Evolutionary conservation across 257 asterid genomes (phyloP).

Genomic region (Primulina eburnea): DNA sequence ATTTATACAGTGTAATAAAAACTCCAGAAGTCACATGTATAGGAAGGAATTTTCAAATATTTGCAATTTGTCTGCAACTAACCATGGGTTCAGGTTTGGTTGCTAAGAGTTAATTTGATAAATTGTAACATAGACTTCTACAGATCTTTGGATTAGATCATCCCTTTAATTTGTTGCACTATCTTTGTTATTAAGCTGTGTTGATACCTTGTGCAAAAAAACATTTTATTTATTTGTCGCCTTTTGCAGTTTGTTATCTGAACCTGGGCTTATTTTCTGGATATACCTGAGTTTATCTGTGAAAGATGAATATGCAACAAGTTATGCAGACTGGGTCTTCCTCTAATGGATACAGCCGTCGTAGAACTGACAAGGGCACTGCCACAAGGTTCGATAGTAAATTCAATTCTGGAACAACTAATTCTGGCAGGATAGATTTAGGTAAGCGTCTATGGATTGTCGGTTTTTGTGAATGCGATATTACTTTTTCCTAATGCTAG

Average conservation of each 20-base stretch:
- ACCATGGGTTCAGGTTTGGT: neutral
- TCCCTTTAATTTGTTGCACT: constrained; percentile 11
- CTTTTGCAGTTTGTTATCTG: constrained; percentile 36
- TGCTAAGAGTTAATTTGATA: neutral
- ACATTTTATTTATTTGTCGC: neutral
- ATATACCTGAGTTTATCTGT: constrained; percentile 33
- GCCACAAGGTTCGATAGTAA: constrained; percentile 55
- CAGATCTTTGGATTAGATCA: constrained; percentile 9
- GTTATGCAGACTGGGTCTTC: constrained; percentile 64
- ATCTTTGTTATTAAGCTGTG: neutral
- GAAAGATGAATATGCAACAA: constrained; percentile 68
- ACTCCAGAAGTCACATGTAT: neutral
- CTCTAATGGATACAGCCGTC: constrained; percentile 78
- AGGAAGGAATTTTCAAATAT: neutral
- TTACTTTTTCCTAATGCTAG: constrained; percentile 25
- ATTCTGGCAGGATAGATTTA: constrained; percentile 38
- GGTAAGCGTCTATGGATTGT: constrained; percentile 48
- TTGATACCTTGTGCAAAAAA: constrained; percentile 8
- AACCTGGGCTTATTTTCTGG: constrained; percentile 31
- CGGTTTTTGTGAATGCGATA: neutral
- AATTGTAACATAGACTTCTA: neutral
- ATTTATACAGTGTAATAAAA: too few relatives aligned
- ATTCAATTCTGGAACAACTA: constrained; percentile 50
- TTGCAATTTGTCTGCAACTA: neutral
- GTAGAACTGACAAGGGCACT: constrained; percentile 62